phyloP scores from a whole-genome alignment of 108 stramenopile species.

The Discostella pseudostelligera region DNA sequence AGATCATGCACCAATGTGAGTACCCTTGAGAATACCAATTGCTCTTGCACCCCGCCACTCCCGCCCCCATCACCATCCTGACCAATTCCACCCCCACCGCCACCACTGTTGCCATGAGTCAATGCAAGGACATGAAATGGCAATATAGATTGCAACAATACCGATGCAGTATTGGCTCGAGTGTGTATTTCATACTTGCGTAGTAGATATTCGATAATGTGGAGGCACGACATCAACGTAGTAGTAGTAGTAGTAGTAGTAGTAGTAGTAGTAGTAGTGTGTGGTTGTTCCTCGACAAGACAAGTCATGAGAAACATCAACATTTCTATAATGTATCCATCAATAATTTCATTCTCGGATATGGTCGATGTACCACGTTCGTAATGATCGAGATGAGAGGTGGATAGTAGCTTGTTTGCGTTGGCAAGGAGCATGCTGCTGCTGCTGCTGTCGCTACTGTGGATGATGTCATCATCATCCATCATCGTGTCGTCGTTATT shows the following conservation, averaged over 20 bases:
- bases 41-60: too few species aligned
- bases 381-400: slow-evolving; percentile 22
- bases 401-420: not conserved
- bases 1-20: too few species aligned
- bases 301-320: too few species aligned
- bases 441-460: not conserved
- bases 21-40: too few species aligned
- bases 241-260: slow-evolving; percentile 2
- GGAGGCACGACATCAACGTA: slow-evolving; percentile 20
- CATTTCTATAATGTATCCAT: slow-evolving; percentile 23
- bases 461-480: slow-evolving; percentile 5
- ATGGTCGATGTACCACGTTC: slow-evolving; percentile 46
- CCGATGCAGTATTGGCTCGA: slow-evolving; percentile 37
- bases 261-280: not conserved
- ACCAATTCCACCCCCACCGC: slow-evolving; percentile 36
- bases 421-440: too few species aligned
- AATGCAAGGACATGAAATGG: slow-evolving; percentile 23
- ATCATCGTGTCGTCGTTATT: slow-evolving; percentile 4
- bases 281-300: slow-evolving; percentile 17
- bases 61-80: too few species aligned
- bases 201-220: slow-evolving; percentile 75
- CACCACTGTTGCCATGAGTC: not conserved
- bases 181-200: slow-evolving; percentile 69
- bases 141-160: slow-evolving; percentile 45
- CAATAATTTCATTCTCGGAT: slow-evolving; percentile 30